Conservation (phyloP, 768 basidiomycete genomes). For the Ramaria rubella region DNA sequence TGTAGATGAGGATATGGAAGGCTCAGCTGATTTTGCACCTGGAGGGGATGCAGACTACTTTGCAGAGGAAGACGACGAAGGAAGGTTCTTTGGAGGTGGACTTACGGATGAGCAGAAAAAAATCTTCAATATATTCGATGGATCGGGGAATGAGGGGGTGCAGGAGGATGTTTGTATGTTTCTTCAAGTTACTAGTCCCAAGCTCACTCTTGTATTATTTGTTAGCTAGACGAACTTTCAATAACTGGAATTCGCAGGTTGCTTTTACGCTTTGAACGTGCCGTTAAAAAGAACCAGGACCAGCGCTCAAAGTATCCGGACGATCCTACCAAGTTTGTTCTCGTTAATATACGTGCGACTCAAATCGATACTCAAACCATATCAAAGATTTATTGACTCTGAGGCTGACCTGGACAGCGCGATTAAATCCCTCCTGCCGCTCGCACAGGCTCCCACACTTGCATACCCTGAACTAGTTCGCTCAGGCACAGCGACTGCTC, state of each 20-base stretch:
- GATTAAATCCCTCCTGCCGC: constrained; percentile 79
- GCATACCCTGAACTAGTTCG: constrained; percentile 88
- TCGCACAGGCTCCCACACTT: constrained; percentile 75
- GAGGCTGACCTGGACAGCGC: constrained; percentile 90
- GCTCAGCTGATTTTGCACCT: constrained; percentile 57
- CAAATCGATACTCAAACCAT: not conserved
- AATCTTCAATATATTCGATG: constrained; percentile 92
- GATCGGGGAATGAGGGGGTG: constrained; percentile 50
- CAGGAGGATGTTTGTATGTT: constrained; percentile 57
- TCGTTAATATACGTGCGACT: not conserved
- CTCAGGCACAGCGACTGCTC: constrained; percentile 58
- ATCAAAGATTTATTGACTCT: constrained; percentile 92
- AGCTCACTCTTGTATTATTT: constrained; percentile 8
- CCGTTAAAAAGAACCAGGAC: constrained; percentile 92
- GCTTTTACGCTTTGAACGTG: constrained; percentile 77
- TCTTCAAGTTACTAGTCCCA: constrained; percentile 1
- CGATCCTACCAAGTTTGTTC: constrained; percentile 78
- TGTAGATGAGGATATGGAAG: constrained; percentile 34
- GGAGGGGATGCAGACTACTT: constrained; percentile 89
- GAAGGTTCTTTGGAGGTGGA: constrained; percentile 90
- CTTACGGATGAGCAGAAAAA: constrained; percentile 90
- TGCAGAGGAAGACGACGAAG: constrained; percentile 85
- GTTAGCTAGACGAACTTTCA: constrained; percentile 49
- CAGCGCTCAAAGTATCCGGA: constrained; percentile 92
- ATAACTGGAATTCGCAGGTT: constrained; percentile 65